Conservation (phyloP, 495 filamentous ascomycete genomes). For the Saxispiralis lemnorum region DNA sequence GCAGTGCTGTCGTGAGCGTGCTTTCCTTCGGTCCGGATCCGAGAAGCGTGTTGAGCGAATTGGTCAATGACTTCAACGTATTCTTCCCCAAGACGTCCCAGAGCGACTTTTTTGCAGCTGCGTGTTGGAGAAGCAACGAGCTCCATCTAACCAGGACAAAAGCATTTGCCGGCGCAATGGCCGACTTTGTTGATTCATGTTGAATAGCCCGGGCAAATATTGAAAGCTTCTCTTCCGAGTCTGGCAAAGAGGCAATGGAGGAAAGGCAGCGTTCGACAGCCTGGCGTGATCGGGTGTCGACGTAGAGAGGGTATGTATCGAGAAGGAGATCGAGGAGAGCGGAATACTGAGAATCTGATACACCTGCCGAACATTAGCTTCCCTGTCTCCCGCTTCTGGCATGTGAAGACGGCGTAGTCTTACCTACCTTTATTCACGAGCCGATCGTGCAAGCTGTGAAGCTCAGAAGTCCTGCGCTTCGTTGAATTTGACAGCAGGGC, state of each 20-base stretch:
- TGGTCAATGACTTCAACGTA: conserved; percentile 42
- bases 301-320: conserved; percentile 70
- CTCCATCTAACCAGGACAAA: conserved; percentile 89
- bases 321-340: conserved; percentile 53
- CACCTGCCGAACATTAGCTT: conserved; percentile 4
- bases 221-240: conserved; percentile 36
- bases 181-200: conserved; percentile 50
- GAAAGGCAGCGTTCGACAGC: conserved; percentile 63
- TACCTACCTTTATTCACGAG: conserved; percentile 28
- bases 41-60: conserved; percentile 59
- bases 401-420: conserved; percentile 5
- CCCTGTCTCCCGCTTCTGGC: not conserved
- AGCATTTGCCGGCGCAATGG: conserved; percentile 58
- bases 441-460: conserved; percentile 28
- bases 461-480: conserved; percentile 27
- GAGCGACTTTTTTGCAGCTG: conserved; percentile 29
- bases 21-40: conserved; percentile 39
- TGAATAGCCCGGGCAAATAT: conserved; percentile 40
- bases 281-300: conserved; percentile 63
- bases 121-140: conserved; percentile 49
- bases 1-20: conserved; percentile 47
- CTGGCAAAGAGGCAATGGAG: conserved; percentile 36
- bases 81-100: conserved; percentile 54
- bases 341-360: conserved; percentile 5
- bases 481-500: conserved; percentile 32